A percentile compares a stretch with the other conserved stretches of the same genome.
Conservation (phyloP, 495 filamentous ascomycete genomes). For the Talaromyces nanjingensis region DNA sequence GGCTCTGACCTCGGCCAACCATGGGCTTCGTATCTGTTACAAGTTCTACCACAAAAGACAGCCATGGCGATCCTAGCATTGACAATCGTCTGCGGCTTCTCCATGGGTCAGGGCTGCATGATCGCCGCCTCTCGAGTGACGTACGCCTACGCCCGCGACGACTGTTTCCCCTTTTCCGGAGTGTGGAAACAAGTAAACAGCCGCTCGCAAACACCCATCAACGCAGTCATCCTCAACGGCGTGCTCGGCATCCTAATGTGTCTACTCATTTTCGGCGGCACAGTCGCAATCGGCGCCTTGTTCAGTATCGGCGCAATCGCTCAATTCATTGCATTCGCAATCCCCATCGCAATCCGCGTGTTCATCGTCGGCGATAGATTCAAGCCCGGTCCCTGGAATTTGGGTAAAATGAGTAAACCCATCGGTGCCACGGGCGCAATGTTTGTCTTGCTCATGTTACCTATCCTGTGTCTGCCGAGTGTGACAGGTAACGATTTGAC, state of each 20-base stretch:
- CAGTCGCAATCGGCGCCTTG: slow-evolving; percentile 60
- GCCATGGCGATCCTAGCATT: slow-evolving; percentile 61
- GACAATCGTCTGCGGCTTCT: slow-evolving; percentile 71
- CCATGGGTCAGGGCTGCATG: slow-evolving; percentile 81
- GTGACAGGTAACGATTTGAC: slow-evolving; percentile 50
- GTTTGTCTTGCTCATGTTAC: slow-evolving; percentile 68
- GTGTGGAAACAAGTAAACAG: slow-evolving; percentile 62
- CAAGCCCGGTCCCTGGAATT: slow-evolving; percentile 65
- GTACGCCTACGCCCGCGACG: slow-evolving; percentile 75
- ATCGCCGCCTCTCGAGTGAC: slow-evolving; percentile 72
- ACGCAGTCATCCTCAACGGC: slow-evolving; percentile 70
- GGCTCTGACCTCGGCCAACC: slow-evolving; percentile 64
- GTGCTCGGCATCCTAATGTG: slow-evolving; percentile 57
- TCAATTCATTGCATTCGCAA: slow-evolving; percentile 67
- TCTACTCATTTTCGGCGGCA: slow-evolving; percentile 63
- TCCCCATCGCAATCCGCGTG: slow-evolving; percentile 67
- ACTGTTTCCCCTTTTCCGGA: slow-evolving; percentile 61
- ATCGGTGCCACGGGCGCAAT: slow-evolving; percentile 54
- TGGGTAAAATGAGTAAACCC: slow-evolving; percentile 54
- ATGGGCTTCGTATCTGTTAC: slow-evolving; percentile 67
- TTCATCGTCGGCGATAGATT: slow-evolving; percentile 69
- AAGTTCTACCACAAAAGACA: slow-evolving; percentile 58
- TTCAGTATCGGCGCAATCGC: slow-evolving; percentile 74
- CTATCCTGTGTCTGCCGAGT: slow-evolving; percentile 65
- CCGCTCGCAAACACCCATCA: slow-evolving; percentile 64